phyloP scores from a whole-genome alignment of 1,284 basidiomycete genomes.

The Heterobasidion parviporum region DNA sequence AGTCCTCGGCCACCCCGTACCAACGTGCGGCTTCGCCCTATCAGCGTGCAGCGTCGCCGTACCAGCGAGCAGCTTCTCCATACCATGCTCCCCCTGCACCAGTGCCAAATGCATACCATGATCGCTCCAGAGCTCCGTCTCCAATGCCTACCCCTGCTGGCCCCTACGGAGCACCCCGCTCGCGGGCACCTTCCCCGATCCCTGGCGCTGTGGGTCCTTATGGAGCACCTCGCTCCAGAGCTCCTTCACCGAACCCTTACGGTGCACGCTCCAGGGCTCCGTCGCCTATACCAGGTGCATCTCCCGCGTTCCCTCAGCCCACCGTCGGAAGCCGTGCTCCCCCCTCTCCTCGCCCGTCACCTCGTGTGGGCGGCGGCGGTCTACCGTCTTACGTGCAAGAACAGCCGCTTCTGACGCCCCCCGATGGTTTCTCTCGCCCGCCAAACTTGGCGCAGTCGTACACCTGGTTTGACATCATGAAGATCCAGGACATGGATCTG shows the following conservation, averaged over 20 bases:
- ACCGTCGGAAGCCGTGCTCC: slow-evolving; percentile 5
- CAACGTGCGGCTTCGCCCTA: slow-evolving; percentile 2
- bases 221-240: slow-evolving; percentile 1
- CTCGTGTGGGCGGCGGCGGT: slow-evolving; percentile 4
- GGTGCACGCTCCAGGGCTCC: slow-evolving; percentile 18
- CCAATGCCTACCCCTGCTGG: slow-evolving; percentile 21
- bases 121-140: slow-evolving; percentile 14
- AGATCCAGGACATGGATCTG: slow-evolving; percentile 67
- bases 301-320: slow-evolving; percentile 4
- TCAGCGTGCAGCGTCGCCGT: slow-evolving; percentile 9
- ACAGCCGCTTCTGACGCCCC: slow-evolving; percentile 37
- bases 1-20: neutral
- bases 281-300: slow-evolving; percentile 27
- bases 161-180: slow-evolving; percentile 1
- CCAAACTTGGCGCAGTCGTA: slow-evolving; percentile 60
- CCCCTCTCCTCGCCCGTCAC: slow-evolving; percentile 9
- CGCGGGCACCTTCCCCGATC: slow-evolving; percentile 5
- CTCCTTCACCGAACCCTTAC: slow-evolving; percentile 9
- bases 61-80: slow-evolving; percentile 10
- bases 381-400: slow-evolving; percentile 17
- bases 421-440: slow-evolving; percentile 64
- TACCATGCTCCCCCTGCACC: slow-evolving; percentile 3
- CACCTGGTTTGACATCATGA: slow-evolving; percentile 59
- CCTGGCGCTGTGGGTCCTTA: slow-evolving; percentile 2
- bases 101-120: slow-evolving; percentile 2